Evolutionary conservation across 2,329 filamentous ascomycete species (phyloP).

Genomic region (Arthrinium puccinioides): DNA sequence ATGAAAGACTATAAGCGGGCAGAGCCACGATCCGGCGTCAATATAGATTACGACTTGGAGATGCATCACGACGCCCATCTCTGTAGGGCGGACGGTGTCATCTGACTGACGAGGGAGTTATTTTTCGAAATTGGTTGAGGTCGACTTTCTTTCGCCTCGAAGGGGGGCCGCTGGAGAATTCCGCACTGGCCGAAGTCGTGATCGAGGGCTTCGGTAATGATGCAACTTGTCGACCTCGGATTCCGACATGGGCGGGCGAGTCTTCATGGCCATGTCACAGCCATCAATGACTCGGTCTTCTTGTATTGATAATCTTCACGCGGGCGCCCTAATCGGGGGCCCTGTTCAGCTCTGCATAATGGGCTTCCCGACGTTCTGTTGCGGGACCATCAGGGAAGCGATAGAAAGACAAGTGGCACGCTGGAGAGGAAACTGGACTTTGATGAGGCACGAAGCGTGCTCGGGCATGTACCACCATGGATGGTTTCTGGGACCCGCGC

Average conservation of each 20-base stretch:
- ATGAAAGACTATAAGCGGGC: slow-evolving; percentile 12
- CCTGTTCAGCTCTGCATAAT: neutral
- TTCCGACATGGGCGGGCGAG: neutral
- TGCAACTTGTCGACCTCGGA: neutral
- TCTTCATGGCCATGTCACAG: neutral
- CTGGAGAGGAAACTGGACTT: neutral
- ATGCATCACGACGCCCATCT: neutral
- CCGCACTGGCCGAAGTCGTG: neutral
- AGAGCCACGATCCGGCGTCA: no score
- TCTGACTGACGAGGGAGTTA: neutral
- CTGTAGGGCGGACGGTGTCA: slow-evolving; percentile 15
- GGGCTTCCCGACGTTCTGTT: slow-evolving; percentile 1
- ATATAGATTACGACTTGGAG: neutral
- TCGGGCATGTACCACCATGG: slow-evolving; percentile 4
- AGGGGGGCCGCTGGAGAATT: neutral
- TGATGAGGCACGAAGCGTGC: slow-evolving; percentile 7
- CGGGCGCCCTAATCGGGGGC: no score
- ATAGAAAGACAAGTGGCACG: slow-evolving; percentile 5
- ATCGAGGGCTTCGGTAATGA: no score
- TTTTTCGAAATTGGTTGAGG: neutral
- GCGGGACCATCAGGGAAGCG: neutral
- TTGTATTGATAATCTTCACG: slow-evolving; percentile 1
- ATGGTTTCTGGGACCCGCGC: slow-evolving; percentile 5
- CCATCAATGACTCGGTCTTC: neutral
- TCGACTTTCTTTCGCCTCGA: neutral